Percentiles rank a stretch among this genome's conserved stretches.
Conservation (phyloP, 1,284 basidiomycete species). For the Singerocomus inundabilis region DNA sequence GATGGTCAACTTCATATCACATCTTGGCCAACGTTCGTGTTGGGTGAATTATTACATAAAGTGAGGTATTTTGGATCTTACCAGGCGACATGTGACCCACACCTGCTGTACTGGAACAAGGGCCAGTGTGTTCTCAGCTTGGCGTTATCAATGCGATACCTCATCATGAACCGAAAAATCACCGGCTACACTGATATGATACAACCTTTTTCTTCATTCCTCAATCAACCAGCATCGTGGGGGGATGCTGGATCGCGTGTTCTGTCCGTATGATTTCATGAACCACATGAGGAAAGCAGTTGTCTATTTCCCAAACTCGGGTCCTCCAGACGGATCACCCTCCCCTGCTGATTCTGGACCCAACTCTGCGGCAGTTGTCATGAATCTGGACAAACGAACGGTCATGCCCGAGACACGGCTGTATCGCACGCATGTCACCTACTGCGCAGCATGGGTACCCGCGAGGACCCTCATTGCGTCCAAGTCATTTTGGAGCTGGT, state of each 20-base stretch:
- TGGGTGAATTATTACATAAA: too few species aligned
- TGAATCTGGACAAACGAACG: constrained; percentile 45
- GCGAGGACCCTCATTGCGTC: constrained; percentile 71
- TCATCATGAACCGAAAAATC: too few species aligned
- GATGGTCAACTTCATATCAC: too few species aligned
- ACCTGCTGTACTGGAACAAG: not conserved
- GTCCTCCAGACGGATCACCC: constrained; percentile 13
- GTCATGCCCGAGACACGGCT: not conserved
- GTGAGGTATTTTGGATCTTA: too few species aligned
- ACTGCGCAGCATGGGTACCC: constrained; percentile 73
- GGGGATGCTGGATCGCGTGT: too few species aligned
- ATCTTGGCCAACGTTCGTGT: too few species aligned
- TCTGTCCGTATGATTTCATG: not conserved
- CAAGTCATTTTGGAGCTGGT: constrained; percentile 65
- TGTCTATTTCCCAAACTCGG: constrained; percentile 11
- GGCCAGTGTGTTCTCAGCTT: not conserved
- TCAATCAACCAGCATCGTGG: too few species aligned
- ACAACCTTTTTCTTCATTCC: not conserved
- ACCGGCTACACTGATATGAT: not conserved
- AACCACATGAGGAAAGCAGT: not conserved
- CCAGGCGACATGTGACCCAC: too few species aligned
- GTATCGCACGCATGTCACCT: constrained; percentile 21
- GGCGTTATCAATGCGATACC: too few species aligned
- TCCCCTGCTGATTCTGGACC: constrained; percentile 44
- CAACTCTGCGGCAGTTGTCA: constrained; percentile 59